Base-by-base conservation (phyloP, 106 monocot genomes). In the Allium fistulosum region DNA sequence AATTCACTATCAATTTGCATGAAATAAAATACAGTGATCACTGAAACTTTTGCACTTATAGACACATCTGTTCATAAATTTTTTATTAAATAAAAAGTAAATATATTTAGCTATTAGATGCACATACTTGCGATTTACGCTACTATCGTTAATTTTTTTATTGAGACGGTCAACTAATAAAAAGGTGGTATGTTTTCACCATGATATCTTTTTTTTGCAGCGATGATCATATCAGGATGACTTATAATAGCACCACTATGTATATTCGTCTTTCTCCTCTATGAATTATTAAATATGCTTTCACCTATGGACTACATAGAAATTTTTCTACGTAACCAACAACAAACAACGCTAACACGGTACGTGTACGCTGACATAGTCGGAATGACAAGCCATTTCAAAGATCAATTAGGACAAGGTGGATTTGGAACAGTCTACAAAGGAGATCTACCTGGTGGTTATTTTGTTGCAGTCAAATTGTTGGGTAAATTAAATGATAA, bases 381-480 rank as follows among this genome's bases (percentile, higher is more conserved):
- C 5, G 65, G 67, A 2, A 66, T 81, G n/a, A 85, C 85, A 6
- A 18, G 58, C 26, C 59, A 85, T 67, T 81, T 85, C 58, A 78
- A 68, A 49, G 78, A 75, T 48, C 77, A 85, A 58, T 13, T 85
- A 37, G 85, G 85, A 17, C 74, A 75, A 63, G n/a, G n/a, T n/a
- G 81, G 85, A 10, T 85, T 81, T 68, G 81, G 81, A 1, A 69
- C 71, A 0, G 81, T 85, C 3, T 85, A 50, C 70, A 78, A 72
- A 63, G 81, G 81, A 0, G 65, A 48, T 7, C 66, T 85, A 13
- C 67, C 78, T 1, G 68, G 71, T 2, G 66, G 62, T 53, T 49
- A 59, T 18, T 58, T 66, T 15, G 60, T 82, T 22, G 82, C 86
- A 9, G 48, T 86, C 48, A 82, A 86, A 71, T 53, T 79, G 26